phyloP scores from a whole-genome alignment of 768 basidiomycete genomes.

The Dendrothele bispora region DNA sequence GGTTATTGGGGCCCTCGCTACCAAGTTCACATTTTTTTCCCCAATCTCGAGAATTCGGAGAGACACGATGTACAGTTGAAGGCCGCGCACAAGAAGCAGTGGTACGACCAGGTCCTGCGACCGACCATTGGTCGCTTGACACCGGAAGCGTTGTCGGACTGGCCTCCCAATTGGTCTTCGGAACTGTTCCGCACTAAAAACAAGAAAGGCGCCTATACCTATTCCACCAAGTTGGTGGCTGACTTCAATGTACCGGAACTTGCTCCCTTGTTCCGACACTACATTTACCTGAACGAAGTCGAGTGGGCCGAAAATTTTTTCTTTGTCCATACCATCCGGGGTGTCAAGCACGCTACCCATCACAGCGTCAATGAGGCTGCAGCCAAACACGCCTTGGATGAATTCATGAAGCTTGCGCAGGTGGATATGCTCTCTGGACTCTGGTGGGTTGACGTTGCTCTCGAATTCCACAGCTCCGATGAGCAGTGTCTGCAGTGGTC shows the following conservation, averaged over 20 bases:
- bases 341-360: constrained; percentile 18
- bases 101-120: constrained; percentile 23
- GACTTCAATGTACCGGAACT: no score
- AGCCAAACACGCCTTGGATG: no score
- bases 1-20: constrained; percentile 19
- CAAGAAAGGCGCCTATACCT: constrained; percentile 13
- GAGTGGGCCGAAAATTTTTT: constrained; percentile 20
- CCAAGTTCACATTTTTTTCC: constrained; percentile 25
- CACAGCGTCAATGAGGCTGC: constrained; percentile 12
- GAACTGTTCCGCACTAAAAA: constrained; percentile 22
- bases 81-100: constrained; percentile 10
- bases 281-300: constrained; percentile 2
- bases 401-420: no score
- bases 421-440: background rate
- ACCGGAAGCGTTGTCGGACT: constrained; percentile 14
- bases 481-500: constrained; percentile 29
- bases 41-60: constrained; percentile 16
- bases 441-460: constrained; percentile 32
- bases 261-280: no score
- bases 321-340: constrained; percentile 28
- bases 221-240: constrained; percentile 19
- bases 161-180: constrained; percentile 19
- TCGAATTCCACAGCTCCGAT: constrained; percentile 18
- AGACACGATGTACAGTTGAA: background rate
- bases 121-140: constrained; percentile 18